Conservation (phyloP, 164 flowering plant genomes). For the Umbilicus rupestris region DNA sequence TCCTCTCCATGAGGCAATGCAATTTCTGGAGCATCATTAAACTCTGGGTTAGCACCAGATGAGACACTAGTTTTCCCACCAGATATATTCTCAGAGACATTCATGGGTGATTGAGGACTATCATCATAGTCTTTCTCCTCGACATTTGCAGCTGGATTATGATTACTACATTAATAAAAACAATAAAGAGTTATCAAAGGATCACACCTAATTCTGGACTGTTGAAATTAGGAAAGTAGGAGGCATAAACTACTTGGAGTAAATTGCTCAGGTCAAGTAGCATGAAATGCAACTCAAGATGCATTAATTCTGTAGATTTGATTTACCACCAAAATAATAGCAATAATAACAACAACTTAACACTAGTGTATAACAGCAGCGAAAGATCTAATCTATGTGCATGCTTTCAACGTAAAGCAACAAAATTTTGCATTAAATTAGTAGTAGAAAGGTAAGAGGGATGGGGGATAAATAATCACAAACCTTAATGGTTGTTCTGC, state of each 20-base stretch:
- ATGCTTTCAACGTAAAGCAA: no score
- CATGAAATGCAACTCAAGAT: no score
- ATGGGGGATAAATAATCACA: neutral
- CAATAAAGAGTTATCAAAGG: no score
- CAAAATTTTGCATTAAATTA: neutral
- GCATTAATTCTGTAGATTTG: no score
- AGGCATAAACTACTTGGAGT: no score
- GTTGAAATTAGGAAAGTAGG: no score
- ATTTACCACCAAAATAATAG: no score
- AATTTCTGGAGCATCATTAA: slow-evolving; percentile 40
- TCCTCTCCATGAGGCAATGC: slow-evolving; percentile 37
- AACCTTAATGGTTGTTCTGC: slow-evolving; percentile 54
- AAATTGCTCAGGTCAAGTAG: no score
- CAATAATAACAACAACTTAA: no score
- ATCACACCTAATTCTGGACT: no score
- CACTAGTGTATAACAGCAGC: no score
- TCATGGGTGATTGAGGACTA: slow-evolving; percentile 29
- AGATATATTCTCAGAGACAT: slow-evolving; percentile 28
- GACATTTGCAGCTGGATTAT: slow-evolving; percentile 21
- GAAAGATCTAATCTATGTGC: no score
- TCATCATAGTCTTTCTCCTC: slow-evolving; percentile 37
- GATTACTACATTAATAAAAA: slow-evolving; percentile 30
- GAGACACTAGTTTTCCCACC: slow-evolving; percentile 34
- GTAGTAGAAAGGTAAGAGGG: neutral
- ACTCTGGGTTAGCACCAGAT: slow-evolving; percentile 29